Evolutionary conservation across 192 early-diverging fungal genomes (phyloP), one percentile per base, ranked within the genome.

Genomic region (Bifiguratus adelaidae): DNA sequence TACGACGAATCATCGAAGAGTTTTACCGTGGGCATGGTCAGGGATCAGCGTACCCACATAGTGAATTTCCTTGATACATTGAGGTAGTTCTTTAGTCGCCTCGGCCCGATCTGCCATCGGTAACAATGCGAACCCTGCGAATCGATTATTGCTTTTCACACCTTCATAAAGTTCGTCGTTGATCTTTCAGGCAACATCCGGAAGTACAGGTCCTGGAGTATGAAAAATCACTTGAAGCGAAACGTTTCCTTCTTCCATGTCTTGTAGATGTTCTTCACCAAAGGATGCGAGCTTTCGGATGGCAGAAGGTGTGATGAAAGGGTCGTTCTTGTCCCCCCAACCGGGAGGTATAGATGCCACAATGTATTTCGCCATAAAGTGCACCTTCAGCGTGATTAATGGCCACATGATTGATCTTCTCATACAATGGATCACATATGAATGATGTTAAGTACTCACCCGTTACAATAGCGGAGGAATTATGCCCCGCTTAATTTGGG

Each of bases 181-280:
- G 1, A 26, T 15, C 20, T 43, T 43, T 43, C 22, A 15, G 22
- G 24, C 24, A 12, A 22, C 16, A 1, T 43, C 41, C 1, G 21
- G 24, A 16, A 11, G 15, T n/a, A 3, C 2, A 25, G 13, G 0
- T 4, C 24, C 41, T 27, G 41, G 41, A 8, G 24, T 43, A 26
- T 43, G 41, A n/a, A 26, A 43, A 23, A 43, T 22, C 0, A 43
- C 15, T 25, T 43, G 41, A 8, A 43, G 22, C 16, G 41, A 21
- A 5, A 43, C 22, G 15, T 43, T 16, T 0, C 41, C 41, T n/a
- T 43, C 41, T n/a, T 43, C 22, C 41, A 43, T 43, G 22, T 43
- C 41, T 9, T 43, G 16, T 22, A 43, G 16, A 1, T 26, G 19
- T 9, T 26, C 1, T 1, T 43, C 5, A 25, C 24, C 22, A 3